Conservation (phyloP, 768 basidiomycete species). For the Infundibulicybe gibba region DNA sequence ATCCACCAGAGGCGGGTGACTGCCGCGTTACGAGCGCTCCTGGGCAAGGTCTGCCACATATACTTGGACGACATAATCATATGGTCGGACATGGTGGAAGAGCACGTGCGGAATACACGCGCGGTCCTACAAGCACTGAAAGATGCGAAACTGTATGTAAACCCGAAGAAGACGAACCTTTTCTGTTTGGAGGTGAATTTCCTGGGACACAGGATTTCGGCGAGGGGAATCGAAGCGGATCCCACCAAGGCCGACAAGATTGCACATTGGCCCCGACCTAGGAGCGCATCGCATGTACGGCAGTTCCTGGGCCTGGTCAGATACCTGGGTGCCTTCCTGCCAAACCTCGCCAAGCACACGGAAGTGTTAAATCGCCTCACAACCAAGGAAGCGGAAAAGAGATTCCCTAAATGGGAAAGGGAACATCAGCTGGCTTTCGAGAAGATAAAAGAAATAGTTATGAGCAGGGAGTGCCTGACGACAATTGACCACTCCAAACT, state of each 20-base stretch:
- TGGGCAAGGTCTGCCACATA: conserved; percentile 36
- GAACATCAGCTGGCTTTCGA: no score
- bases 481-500: no score
- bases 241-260: conserved; percentile 21
- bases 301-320: conserved; percentile 26
- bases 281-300: conserved; percentile 19
- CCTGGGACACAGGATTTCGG: no score
- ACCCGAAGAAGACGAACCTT: conserved; percentile 20
- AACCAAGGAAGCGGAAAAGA: no score
- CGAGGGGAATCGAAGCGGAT: conserved; percentile 27
- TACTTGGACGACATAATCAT: conserved; percentile 43
- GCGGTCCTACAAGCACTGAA: conserved; percentile 14
- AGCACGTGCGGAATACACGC: conserved; percentile 21
- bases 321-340: conserved; percentile 22
- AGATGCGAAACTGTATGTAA: conserved; percentile 16
- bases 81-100: conserved; percentile 31
- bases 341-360: no score
- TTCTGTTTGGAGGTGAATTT: conserved; percentile 22
- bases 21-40: conserved; percentile 18
- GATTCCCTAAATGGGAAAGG: no score
- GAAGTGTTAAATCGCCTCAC: no score
- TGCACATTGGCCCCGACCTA: conserved; percentile 25
- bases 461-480: no score
- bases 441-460: no score
- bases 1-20: conserved; percentile 28